Evolutionary conservation across 2,329 filamentous ascomycete genomes (phyloP).

Genomic region (Knoxdaviesia proteae): DNA sequence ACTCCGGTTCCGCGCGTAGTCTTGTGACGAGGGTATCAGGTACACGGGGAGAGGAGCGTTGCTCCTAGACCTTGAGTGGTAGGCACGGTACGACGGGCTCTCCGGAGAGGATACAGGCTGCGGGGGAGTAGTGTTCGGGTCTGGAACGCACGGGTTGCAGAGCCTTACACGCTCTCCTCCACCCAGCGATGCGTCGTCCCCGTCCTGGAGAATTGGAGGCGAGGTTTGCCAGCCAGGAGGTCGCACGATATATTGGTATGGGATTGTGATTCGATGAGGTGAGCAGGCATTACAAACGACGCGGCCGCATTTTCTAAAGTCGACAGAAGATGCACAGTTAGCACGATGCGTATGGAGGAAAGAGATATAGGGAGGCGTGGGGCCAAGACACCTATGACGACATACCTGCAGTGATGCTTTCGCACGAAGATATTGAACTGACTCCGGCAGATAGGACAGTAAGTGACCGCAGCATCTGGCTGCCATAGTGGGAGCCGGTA

Average conservation of each 20-base stretch:
- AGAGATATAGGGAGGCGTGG: too few relatives aligned
- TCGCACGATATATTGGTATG: slow-evolving; percentile 77
- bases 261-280: slow-evolving; percentile 86
- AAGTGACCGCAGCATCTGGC: slow-evolving; percentile 60
- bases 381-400: slow-evolving; percentile 1
- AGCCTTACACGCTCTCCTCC: slow-evolving; percentile 37
- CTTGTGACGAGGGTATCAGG: too few relatives aligned
- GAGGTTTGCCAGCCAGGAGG: slow-evolving; percentile 30
- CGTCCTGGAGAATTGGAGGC: background rate
- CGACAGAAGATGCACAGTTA: background rate
- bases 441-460: slow-evolving; percentile 65
- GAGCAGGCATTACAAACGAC: slow-evolving; percentile 84
- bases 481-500: slow-evolving; percentile 58
- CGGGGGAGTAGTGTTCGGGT: slow-evolving; percentile 37
- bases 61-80: too few relatives aligned
- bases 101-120: slow-evolving; percentile 16
- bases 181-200: slow-evolving; percentile 6
- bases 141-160: slow-evolving; percentile 41
- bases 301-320: slow-evolving; percentile 63
- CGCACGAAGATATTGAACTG: slow-evolving; percentile 71
- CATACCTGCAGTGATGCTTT: slow-evolving; percentile 79
- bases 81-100: too few relatives aligned
- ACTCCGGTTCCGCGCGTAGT: slow-evolving; percentile 18
- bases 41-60: too few relatives aligned
- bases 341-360: background rate